These are phyloP conservation scores for Claviceps pazoutovae DNA, from an alignment of 2,329 filamentous ascomycete genomes.

Conservation along the genomic window DNA sequence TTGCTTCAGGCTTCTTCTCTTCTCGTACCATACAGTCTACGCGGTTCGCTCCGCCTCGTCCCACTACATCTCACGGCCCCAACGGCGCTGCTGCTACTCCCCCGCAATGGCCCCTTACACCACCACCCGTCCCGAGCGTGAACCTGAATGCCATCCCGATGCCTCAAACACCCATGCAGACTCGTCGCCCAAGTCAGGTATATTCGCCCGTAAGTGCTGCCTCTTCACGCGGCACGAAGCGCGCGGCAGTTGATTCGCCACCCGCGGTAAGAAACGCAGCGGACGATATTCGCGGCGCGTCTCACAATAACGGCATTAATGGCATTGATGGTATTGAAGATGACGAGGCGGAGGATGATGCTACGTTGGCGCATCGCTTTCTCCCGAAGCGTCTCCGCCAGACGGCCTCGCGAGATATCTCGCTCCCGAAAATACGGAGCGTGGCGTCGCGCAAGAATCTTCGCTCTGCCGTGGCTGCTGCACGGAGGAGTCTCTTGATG, in stretches of 20 bases:
- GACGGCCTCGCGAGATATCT: conserved; percentile 31
- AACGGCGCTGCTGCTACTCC: conserved; percentile 5
- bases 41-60: conserved; percentile 15
- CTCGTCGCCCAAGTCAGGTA: conserved; percentile 10
- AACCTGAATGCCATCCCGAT: not conserved
- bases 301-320: not conserved
- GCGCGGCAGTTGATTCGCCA: conserved; percentile 24
- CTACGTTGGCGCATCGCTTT: conserved; percentile 11
- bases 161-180: conserved; percentile 7
- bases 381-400: conserved; percentile 35
- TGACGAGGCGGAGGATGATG: conserved; percentile 8
- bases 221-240: conserved; percentile 36
- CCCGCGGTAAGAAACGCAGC: conserved; percentile 11
- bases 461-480: conserved; percentile 1
- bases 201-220: conserved; percentile 19
- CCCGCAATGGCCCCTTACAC: conserved; percentile 16
- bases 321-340: not conserved
- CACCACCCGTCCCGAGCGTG: not conserved
- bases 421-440: conserved; percentile 19
- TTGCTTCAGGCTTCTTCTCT: conserved; percentile 44
- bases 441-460: conserved; percentile 11
- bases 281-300: not conserved
- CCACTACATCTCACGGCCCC: conserved; percentile 7
- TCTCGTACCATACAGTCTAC: conserved; percentile 44
- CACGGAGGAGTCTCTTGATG: not conserved